These are phyloP conservation scores for Fusarium solani-melongenae DNA, from an alignment of 2,329 filamentous ascomycete genomes.

Conservation along the genomic window DNA sequence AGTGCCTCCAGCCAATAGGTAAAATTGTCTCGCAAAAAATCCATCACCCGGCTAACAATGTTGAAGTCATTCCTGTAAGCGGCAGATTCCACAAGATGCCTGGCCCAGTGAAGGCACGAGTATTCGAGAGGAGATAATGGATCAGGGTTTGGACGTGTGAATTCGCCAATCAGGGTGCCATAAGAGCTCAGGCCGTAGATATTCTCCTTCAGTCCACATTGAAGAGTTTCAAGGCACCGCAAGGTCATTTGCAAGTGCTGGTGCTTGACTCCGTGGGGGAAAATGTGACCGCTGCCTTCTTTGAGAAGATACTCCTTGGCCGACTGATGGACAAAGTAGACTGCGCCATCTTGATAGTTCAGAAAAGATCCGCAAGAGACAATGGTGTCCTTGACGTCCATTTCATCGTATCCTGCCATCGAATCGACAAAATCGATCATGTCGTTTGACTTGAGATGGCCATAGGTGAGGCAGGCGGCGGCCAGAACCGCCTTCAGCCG, in stretches of 20 bases:
- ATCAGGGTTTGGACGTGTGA: slow-evolving; percentile 18
- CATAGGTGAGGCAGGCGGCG: slow-evolving; percentile 43
- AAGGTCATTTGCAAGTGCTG: slow-evolving; percentile 48
- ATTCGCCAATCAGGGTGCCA: slow-evolving; percentile 15
- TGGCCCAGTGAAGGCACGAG: slow-evolving; percentile 37
- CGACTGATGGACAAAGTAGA: slow-evolving; percentile 56
- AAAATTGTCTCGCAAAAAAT: neutral
- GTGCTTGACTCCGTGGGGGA: slow-evolving; percentile 40
- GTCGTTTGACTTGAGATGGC: slow-evolving; percentile 51
- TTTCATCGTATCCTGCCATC: slow-evolving; percentile 3
- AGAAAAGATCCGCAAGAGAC: slow-evolving; percentile 53
- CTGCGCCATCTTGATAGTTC: slow-evolving; percentile 39
- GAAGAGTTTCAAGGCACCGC: slow-evolving; percentile 43
- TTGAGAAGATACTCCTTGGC: slow-evolving; percentile 55
- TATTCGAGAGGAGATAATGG: slow-evolving; percentile 31
- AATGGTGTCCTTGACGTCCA: slow-evolving; percentile 44
- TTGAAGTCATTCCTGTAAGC: too few relatives aligned
- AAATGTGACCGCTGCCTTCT: slow-evolving; percentile 38
- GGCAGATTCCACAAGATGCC: slow-evolving; percentile 21
- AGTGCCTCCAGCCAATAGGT: slow-evolving; percentile 58
- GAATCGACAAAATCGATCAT: slow-evolving; percentile 39
- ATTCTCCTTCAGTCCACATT: slow-evolving; percentile 38
- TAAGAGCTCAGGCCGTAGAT: slow-evolving; percentile 47
- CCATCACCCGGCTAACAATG: neutral
- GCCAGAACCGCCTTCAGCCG: slow-evolving; percentile 51